phyloP scores from a whole-genome alignment of 2,329 filamentous ascomycete species.

The Cladosporium sphaerospermum region DNA sequence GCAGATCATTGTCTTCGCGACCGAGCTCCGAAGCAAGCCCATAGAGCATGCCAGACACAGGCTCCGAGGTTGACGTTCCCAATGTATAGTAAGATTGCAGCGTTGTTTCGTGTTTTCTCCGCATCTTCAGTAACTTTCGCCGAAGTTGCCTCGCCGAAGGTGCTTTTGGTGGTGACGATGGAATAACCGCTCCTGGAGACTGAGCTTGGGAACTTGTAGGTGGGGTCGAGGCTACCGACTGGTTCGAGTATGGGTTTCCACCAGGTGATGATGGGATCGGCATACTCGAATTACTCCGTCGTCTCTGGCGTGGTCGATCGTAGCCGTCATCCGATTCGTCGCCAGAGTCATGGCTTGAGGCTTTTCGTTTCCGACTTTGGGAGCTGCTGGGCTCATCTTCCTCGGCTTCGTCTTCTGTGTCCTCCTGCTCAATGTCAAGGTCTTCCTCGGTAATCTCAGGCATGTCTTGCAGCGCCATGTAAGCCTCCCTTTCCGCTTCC shows the following conservation, averaged over 20 bases:
- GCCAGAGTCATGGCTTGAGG: conserved; percentile 62
- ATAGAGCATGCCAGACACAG: conserved; percentile 90
- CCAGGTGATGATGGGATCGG: conserved; percentile 62
- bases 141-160: conserved; percentile 68
- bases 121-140: conserved; percentile 66
- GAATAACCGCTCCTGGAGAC: conserved; percentile 32
- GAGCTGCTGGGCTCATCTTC: conserved; percentile 37
- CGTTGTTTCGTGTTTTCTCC: conserved; percentile 68
- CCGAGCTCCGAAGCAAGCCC: conserved; percentile 90
- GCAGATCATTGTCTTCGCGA: conserved; percentile 89
- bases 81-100: conserved; percentile 78
- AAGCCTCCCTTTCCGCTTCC: conserved; percentile 67
- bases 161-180: conserved; percentile 53
- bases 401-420: conserved; percentile 53
- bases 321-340: conserved; percentile 61
- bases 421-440: conserved; percentile 54
- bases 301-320: conserved; percentile 68
- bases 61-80: conserved; percentile 88
- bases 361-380: conserved; percentile 64
- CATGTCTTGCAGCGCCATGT: conserved; percentile 82
- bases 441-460: conserved; percentile 75
- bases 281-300: conserved; percentile 76
- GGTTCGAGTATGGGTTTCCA: conserved; percentile 24
- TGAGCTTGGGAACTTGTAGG: conserved; percentile 40
- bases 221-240: conserved; percentile 19